A percentile compares a stretch with the other conserved stretches of the same genome.
These are phyloP conservation scores for Heritiera littoralis DNA, from an alignment of 345 rosid genomes.

Conservation along the genomic window DNA sequence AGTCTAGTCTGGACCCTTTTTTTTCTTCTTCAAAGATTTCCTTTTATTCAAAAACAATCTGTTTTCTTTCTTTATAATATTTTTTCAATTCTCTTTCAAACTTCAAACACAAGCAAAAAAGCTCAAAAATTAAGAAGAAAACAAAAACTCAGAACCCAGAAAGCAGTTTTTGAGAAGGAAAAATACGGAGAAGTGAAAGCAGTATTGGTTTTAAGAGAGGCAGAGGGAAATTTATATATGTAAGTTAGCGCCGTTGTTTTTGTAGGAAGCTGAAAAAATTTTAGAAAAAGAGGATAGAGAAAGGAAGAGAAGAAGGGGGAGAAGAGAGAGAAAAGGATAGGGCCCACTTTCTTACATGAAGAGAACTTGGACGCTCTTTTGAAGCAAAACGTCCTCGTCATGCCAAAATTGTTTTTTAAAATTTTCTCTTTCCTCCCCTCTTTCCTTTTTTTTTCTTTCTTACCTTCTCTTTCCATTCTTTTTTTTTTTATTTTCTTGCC, in stretches of 20 bases:
- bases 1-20: neutral
- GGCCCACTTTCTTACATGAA: slow-evolving; percentile 43
- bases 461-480: neutral
- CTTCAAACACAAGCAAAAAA: neutral
- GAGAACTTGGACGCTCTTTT: slow-evolving; percentile 66
- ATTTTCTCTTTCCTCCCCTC: slow-evolving; percentile 15
- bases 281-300: neutral
- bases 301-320: neutral
- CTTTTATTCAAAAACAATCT: neutral
- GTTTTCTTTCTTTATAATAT: neutral
- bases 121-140: neutral
- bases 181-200: neutral
- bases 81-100: neutral
- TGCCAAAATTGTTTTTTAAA: slow-evolving; percentile 35
- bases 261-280: slow-evolving; percentile 11
- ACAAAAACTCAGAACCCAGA: neutral
- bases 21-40: neutral
- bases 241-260: slow-evolving; percentile 50
- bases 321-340: slow-evolving; percentile 11
- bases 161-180: neutral
- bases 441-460: slow-evolving; percentile 12
- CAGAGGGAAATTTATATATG: neutral
- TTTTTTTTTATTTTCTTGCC: neutral
- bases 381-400: slow-evolving; percentile 48
- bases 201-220: neutral